phyloP scores from a whole-genome alignment of 2,329 filamentous ascomycete genomes.

The Colletotrichum sp. region DNA sequence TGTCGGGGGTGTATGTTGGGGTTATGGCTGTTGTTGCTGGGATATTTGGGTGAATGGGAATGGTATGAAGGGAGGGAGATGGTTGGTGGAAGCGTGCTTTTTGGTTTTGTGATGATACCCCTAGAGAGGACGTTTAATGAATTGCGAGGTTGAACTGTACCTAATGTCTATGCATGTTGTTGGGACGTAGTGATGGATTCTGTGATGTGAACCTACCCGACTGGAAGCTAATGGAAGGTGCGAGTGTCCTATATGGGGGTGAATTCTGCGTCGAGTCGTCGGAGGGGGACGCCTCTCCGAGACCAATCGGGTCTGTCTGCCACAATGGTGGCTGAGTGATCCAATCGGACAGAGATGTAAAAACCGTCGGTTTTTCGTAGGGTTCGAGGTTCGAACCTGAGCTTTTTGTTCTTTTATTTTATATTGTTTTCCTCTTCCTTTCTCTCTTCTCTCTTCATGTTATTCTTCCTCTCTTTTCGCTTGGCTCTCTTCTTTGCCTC shows the following conservation, averaged over 20 bases:
- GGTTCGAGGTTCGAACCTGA: neutral
- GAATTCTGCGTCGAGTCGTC: neutral
- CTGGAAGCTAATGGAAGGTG: fast-evolving
- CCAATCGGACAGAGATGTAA: neutral
- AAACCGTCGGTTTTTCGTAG: neutral
- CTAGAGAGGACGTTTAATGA: neutral
- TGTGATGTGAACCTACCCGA: neutral
- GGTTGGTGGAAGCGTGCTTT: neutral
- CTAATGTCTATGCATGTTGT: fast-evolving
- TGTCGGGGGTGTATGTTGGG: constrained; percentile 36
- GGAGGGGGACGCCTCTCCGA: neutral
- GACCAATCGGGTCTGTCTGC: too few species aligned
- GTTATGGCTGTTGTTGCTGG: constrained; percentile 40
- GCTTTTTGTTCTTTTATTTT: neutral
- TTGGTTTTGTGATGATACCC: neutral
- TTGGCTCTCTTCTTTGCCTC: too few species aligned
- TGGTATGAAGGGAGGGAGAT: too few species aligned
- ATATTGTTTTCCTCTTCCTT: too few species aligned
- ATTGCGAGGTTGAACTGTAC: neutral
- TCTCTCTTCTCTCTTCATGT: too few species aligned
- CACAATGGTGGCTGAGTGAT: too few species aligned
- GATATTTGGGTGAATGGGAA: constrained; percentile 18
- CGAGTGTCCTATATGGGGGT: neutral
- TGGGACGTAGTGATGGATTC: neutral
- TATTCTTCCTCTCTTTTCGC: too few species aligned